A percentile compares a stretch with the other conserved stretches of the same genome.
Conservation (phyloP, 176 grass and related monocot species). For the Aegilops bicornis region DNA sequence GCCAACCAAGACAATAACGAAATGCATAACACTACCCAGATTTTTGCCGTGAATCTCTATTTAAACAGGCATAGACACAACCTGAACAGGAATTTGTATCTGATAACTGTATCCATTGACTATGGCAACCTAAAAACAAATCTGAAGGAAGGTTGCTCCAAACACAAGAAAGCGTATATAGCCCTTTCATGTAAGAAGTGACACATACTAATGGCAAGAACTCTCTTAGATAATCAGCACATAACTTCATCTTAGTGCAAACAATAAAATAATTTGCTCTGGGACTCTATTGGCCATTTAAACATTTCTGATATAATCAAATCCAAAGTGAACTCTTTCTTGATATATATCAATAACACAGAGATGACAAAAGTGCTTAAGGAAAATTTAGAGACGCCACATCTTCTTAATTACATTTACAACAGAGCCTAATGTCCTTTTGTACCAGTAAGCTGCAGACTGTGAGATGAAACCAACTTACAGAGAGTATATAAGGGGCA, state of each 20-base stretch:
- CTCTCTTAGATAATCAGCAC: not conserved
- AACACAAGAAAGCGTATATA: constrained; percentile 4
- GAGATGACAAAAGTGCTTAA: not conserved
- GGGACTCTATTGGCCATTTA: not conserved
- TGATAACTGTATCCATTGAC: not conserved
- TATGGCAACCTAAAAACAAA: not conserved
- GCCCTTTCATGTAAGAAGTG: not conserved
- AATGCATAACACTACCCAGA: not conserved
- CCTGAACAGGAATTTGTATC: not conserved
- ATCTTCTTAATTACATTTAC: not conserved
- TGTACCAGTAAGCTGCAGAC: not conserved
- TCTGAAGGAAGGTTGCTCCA: not conserved
- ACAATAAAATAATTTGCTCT: not conserved
- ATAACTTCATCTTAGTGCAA: not conserved
- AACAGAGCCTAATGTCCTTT: not conserved
- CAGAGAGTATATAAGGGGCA: constrained; percentile 69
- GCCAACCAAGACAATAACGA: not conserved
- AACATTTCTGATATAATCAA: not conserved
- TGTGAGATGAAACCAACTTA: constrained; percentile 37
- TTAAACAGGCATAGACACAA: constrained; percentile 1
- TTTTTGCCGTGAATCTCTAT: not conserved
- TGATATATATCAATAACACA: not conserved
- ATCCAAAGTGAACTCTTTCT: not conserved
- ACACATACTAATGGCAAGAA: not conserved
- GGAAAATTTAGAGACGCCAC: not conserved